These are phyloP conservation scores for Stereum hirsutum DNA, from an alignment of 1,284 basidiomycete species.

Conservation along the genomic window DNA sequence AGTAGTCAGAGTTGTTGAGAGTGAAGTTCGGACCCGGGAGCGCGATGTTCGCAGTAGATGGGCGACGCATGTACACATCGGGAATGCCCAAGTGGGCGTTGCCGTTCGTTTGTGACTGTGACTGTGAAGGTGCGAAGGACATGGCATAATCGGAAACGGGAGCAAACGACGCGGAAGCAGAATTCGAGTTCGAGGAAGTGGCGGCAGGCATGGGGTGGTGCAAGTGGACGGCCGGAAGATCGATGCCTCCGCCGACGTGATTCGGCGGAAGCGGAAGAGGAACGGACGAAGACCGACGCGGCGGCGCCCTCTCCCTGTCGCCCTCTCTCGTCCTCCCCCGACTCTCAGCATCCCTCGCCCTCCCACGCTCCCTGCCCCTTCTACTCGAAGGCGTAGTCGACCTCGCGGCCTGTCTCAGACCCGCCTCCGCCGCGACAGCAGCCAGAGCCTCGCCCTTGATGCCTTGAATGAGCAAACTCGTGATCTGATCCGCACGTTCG, in stretches of 20 bases:
- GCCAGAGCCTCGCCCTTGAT: slow-evolving; percentile 48
- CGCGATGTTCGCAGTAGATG: too few relatives aligned
- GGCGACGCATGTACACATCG: too few relatives aligned
- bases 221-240: slow-evolving; percentile 35
- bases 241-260: too few relatives aligned
- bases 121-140: background rate
- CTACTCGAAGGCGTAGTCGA: slow-evolving; percentile 10
- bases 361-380: too few relatives aligned
- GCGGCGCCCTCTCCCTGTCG: slow-evolving; percentile 5
- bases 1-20: slow-evolving; percentile 14
- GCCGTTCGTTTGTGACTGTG: too few relatives aligned
- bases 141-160: slow-evolving; percentile 27
- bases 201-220: slow-evolving; percentile 34
- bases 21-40: background rate
- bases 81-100: too few relatives aligned
- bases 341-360: too few relatives aligned
- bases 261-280: slow-evolving; percentile 20
- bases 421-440: slow-evolving; percentile 45
- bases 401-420: slow-evolving; percentile 36
- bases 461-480: slow-evolving; percentile 52
- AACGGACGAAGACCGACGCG: slow-evolving; percentile 55
- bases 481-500: slow-evolving; percentile 25
- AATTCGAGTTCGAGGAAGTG: slow-evolving; percentile 25
- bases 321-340: too few relatives aligned
- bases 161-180: slow-evolving; percentile 22